Evolutionary conservation across 1,284 basidiomycete genomes (phyloP).

Genomic region (Fomitopsis schrenkii): DNA sequence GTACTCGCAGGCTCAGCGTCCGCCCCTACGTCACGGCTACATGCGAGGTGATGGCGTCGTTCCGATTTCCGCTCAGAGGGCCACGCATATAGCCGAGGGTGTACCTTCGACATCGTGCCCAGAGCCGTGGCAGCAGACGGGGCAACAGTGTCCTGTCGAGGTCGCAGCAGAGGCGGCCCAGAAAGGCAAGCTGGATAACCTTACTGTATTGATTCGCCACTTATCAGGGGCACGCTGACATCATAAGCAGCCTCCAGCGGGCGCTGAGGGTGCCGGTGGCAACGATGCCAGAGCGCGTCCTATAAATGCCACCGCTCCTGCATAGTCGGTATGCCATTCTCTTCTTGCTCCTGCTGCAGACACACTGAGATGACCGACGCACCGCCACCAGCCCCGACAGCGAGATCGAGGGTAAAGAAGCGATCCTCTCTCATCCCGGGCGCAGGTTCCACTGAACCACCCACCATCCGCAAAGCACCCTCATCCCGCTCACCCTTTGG

Average conservation of each 20-base stretch:
- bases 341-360: neutral
- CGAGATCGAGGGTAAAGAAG: neutral
- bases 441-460: neutral
- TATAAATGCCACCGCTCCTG: neutral
- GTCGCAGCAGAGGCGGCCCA: neutral
- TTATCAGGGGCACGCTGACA: neutral
- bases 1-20: too few species aligned
- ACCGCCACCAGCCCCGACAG: neutral
- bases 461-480: neutral
- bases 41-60: too few species aligned
- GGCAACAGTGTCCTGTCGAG: too few species aligned
- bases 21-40: too few species aligned
- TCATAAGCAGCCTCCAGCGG: neutral
- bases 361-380: neutral
- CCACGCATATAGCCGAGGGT: too few species aligned
- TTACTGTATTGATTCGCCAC: neutral
- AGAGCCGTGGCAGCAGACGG: too few species aligned
- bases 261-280: neutral
- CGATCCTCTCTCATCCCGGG: neutral
- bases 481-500: neutral
- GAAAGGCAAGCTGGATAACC: neutral
- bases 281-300: neutral
- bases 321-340: neutral
- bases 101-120: too few species aligned
- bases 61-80: too few species aligned